Conservation (phyloP, 768 basidiomycete genomes). For the Hortiboletus flavorubellus region DNA sequence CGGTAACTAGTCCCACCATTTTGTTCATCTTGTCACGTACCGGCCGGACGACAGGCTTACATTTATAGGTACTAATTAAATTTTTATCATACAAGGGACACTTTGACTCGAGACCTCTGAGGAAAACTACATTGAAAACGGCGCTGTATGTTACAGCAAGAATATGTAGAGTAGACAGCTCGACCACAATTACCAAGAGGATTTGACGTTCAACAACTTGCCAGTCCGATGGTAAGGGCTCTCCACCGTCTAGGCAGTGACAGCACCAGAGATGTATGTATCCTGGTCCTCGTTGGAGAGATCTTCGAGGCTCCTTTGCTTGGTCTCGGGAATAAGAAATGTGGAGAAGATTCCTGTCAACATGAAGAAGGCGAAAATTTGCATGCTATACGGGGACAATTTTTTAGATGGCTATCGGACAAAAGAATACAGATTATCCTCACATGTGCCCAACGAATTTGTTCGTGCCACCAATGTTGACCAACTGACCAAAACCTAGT, state of each 20-base stretch:
- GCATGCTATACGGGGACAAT: slow-evolving; percentile 41
- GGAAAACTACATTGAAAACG: not conserved
- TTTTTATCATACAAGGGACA: not conserved
- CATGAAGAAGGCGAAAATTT: slow-evolving; percentile 87
- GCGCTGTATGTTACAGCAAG: slow-evolving; percentile 6
- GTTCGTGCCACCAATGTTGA: slow-evolving; percentile 65
- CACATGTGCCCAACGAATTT: slow-evolving; percentile 67
- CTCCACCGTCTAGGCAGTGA: slow-evolving; percentile 9
- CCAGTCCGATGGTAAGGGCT: not conserved
- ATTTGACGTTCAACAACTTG: not conserved
- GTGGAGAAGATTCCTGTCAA: slow-evolving; percentile 81
- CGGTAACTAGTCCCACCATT: not conserved
- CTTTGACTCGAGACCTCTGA: not conserved
- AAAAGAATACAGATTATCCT: slow-evolving; percentile 22
- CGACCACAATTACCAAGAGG: not conserved
- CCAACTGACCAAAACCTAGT: slow-evolving; percentile 67
- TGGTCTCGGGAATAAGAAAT: slow-evolving; percentile 78
- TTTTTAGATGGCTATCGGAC: not conserved
- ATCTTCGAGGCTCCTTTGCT: slow-evolving; percentile 59
- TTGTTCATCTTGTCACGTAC: not conserved
- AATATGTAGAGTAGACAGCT: not conserved
- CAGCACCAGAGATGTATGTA: slow-evolving; percentile 43
- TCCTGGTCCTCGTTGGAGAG: slow-evolving; percentile 71
- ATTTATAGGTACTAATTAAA: not conserved
- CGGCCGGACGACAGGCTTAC: not conserved